These are phyloP conservation scores for Plasmopara viticola DNA, from an alignment of 352 stramenopile genomes.

Conservation along the genomic window DNA sequence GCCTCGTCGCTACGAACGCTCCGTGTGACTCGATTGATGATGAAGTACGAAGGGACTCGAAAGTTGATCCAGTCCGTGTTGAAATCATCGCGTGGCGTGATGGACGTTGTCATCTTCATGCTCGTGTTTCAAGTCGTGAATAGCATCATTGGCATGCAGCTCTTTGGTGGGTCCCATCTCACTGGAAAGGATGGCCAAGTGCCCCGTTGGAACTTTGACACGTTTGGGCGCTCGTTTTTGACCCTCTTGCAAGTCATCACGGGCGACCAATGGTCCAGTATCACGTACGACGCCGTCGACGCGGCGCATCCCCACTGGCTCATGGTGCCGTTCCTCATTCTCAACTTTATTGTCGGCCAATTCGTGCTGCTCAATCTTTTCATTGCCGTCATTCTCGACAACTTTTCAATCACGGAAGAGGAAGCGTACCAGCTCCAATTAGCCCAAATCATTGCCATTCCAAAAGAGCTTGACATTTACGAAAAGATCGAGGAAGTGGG, in stretches of 20 bases:
- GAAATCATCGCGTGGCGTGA: slow-evolving; percentile 70
- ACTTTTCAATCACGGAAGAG: slow-evolving; percentile 76
- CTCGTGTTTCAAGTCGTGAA: slow-evolving; percentile 73
- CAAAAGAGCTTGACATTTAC: slow-evolving; percentile 76
- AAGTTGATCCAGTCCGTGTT: slow-evolving; percentile 74
- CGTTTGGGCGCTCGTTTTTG: slow-evolving; percentile 60
- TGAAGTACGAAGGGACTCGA: slow-evolving; percentile 73
- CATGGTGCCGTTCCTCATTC: slow-evolving; percentile 66
- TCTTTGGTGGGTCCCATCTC: slow-evolving; percentile 58
- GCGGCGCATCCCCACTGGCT: slow-evolving; percentile 57
- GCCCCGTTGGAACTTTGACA: slow-evolving; percentile 78
- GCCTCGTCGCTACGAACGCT: slow-evolving; percentile 65
- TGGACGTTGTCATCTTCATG: slow-evolving; percentile 72
- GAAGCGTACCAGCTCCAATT: slow-evolving; percentile 80
- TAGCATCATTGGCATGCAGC: slow-evolving; percentile 70
- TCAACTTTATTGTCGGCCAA: slow-evolving; percentile 72
- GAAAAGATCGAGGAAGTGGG: slow-evolving; percentile 77
- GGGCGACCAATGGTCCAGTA: slow-evolving; percentile 70
- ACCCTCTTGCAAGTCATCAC: slow-evolving; percentile 77
- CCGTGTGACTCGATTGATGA: slow-evolving; percentile 64
- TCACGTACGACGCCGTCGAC: slow-evolving; percentile 68
- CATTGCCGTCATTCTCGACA: slow-evolving; percentile 79
- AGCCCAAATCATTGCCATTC: slow-evolving; percentile 74
- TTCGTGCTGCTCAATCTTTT: slow-evolving; percentile 81
- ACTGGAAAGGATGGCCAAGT: slow-evolving; percentile 28